Base-by-base conservation (phyloP, 2,329 filamentous ascomycete species). In the Talaromyces sp. region DNA sequence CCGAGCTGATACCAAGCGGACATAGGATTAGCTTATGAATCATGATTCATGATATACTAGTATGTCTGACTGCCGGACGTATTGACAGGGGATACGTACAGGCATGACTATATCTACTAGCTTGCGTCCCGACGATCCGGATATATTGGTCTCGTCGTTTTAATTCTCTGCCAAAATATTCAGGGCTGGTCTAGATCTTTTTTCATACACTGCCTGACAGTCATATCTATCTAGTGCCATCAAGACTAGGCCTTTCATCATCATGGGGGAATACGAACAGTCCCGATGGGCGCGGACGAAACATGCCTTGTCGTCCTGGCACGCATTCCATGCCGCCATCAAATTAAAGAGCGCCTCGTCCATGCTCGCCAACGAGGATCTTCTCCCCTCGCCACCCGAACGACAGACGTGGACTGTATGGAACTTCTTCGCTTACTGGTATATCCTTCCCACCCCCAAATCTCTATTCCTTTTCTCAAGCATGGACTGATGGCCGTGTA, bases 351-450 rank as follows among this genome's bases (percentile, higher is more conserved):
- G 68, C 54, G 67, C 69, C 9, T 68, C 67, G 9, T 70, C 69
- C 11, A 68, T 69, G 43, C 63, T 70, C 31, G 66, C 67, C 45
- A 71, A 71, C 41, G 70, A 71, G 52, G 70, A 71, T 66, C 63
- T 71, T 25, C 61, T 68, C 3, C 70, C 70, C 7, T 69, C 70
- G 1, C 68, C 69, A 17, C 68, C 67, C 4, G 67, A 68, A 33
- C 63, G 66, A 57, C 67, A 68, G 59, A 70, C 69, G 3, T 71
- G 70, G 70, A 70, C 67, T 19, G 49, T 66, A 17, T 69, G 69
- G 66, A 67, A 68, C 62, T 71, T 68, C 63, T 71, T 71, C 45
- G 67, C 69, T 17, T 71, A 71, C 50, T 71, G 70, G 70, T 70
- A 43, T 19, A 52, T 33, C 19, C 19, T 8, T 17, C 15, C 27